Evolutionary conservation across 1,284 basidiomycete species (phyloP).

Genomic region (Trichosporon inkin): DNA sequence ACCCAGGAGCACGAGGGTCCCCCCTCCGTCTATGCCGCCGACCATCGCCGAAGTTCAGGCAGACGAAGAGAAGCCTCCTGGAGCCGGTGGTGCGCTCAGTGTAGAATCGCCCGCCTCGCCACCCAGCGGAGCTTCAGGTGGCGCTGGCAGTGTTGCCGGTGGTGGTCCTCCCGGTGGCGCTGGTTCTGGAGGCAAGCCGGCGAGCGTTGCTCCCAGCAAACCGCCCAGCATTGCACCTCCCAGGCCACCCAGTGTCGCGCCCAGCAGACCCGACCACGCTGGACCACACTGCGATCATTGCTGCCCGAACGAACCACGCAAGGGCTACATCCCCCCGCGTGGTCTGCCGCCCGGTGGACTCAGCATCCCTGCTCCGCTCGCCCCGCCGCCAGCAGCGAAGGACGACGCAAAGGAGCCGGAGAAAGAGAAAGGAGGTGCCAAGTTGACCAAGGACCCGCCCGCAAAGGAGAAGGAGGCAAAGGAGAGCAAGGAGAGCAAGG

Average conservation of each 20-base stretch:
- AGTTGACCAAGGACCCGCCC: too few relatives aligned
- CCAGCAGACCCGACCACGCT: neutral
- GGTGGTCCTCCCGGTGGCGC: neutral
- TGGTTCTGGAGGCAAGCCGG: neutral
- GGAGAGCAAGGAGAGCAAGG: slow-evolving; percentile 16
- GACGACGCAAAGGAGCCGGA: slow-evolving; percentile 24
- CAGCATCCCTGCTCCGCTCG: neutral
- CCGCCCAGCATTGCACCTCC: neutral
- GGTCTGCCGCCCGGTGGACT: neutral
- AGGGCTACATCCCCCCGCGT: neutral
- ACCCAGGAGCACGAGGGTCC: neutral
- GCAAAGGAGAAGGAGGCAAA: slow-evolving; percentile 22
- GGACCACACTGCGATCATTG: slow-evolving; percentile 2
- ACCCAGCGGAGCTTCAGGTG: neutral
- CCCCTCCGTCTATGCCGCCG: neutral
- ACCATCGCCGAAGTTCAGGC: neutral
- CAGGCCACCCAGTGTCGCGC: neutral
- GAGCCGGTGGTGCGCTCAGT: neutral
- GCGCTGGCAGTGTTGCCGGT: neutral
- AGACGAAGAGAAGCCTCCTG: neutral
- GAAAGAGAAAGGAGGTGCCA: slow-evolving; percentile 24
- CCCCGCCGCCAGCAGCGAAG: neutral
- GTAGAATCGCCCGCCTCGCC: neutral
- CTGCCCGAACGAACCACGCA: neutral
- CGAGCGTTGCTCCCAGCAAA: neutral